Evolutionary conservation across 495 filamentous ascomycete species (phyloP).

Genomic region (Schizothecium vesticola): DNA sequence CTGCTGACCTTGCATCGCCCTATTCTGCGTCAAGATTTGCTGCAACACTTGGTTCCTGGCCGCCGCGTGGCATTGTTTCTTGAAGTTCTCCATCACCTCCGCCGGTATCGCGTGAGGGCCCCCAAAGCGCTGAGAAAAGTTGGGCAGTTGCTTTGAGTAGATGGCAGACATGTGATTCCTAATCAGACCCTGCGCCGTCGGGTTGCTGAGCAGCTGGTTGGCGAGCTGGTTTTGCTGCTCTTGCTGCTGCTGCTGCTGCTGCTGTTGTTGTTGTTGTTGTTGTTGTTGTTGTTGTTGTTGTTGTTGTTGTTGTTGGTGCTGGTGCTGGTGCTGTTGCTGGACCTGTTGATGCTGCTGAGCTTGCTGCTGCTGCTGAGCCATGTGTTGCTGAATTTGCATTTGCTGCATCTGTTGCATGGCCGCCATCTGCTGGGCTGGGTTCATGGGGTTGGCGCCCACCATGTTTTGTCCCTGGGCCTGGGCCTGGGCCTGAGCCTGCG

Average conservation of each 20-base stretch:
- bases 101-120: conserved; percentile 30
- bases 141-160: conserved; percentile 45
- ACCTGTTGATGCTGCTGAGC: conserved; percentile 27
- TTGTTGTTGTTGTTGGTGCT: conserved; percentile 36
- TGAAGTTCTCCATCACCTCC: conserved; percentile 30
- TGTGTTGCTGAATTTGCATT: conserved; percentile 25
- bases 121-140: conserved; percentile 36
- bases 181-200: conserved; percentile 16
- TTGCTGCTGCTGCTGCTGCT: conserved; percentile 34
- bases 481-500: conserved; percentile 14
- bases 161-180: conserved; percentile 34
- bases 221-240: conserved; percentile 15
- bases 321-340: conserved; percentile 36
- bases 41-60: conserved; percentile 21
- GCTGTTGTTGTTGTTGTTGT: conserved; percentile 26
- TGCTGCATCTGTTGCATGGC: conserved; percentile 39
- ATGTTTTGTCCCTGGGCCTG: conserved; percentile 26
- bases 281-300: conserved; percentile 32
- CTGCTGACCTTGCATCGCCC: neutral
- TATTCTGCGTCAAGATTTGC: conserved; percentile 16
- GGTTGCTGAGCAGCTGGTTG: conserved; percentile 2
- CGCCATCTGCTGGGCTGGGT: conserved; percentile 33
- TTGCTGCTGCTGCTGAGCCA: conserved; percentile 29
- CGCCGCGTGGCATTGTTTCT: conserved; percentile 16
- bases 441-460: conserved; percentile 32